Evolutionary conservation across 345 rosid genomes (phyloP), one percentile per base, ranked within the genome.

Genomic region (Salix udensis): DNA sequence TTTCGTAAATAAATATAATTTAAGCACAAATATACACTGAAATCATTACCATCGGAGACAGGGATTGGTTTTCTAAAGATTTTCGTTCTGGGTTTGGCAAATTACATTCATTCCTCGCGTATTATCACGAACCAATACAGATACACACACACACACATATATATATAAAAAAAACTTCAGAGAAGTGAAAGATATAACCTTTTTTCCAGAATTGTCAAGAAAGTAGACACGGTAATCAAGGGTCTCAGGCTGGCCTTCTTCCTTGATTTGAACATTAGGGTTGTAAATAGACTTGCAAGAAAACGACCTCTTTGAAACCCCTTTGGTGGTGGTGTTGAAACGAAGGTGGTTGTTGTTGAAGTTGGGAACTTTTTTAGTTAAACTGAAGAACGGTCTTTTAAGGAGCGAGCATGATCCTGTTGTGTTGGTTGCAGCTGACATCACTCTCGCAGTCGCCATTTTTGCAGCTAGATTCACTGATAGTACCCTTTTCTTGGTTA

Each of bases 211-310:
- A 50, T 79, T 76, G 77, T 89, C 90, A 64, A 81, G 86, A 80
- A 91, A 88, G 88, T 90, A 91, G 72, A 91, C 91, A 1, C 98
- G 86, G 84, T 91, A 91, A 73, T 93, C 98, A 19, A 93, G 83
- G 74, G 97, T 84, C 75, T 91, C 92, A 11, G 95, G 87, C 78
- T 82, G 89, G 34, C 98, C 97, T 77, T 90, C 95, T 80, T 90
- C 91, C 76, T 86, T 85, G 82, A 85, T 83, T 80, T 77, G 84
- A 67, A 89, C 82, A 81, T 86, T 78, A 64, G 97, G 93, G 15
- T 84, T 91, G 73, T 91, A 83, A 1, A 89, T 84, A 12, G 94
- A 91, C 4, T 48, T 73, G 79, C 97, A 91, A 9, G 93, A 78
- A 76, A 89, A 86, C 40, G 81, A 81, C 86, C 91, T 84, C 78